These are phyloP conservation scores for Vinca minor DNA, from an alignment of 257 asterid genomes.

Conservation along the genomic window DNA sequence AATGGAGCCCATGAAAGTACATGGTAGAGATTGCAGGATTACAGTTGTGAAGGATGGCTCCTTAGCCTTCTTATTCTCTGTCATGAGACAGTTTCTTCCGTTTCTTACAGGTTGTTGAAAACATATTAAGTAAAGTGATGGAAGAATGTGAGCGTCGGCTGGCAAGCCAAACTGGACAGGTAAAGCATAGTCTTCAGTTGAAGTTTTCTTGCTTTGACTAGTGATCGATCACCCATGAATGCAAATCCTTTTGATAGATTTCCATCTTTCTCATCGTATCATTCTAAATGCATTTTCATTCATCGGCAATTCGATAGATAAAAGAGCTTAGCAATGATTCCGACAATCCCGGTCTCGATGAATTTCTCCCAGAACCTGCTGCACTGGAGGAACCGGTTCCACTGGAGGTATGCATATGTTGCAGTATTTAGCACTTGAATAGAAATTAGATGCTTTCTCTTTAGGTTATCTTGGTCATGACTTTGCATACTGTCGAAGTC, in stretches of 20 bases:
- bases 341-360: conserved; percentile 11
- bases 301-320: conserved; percentile 19
- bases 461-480: neutral
- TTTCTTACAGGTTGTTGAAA: conserved; percentile 63
- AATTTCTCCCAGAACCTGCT: conserved; percentile 7
- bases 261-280: neutral
- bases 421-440: neutral
- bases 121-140: conserved; percentile 58
- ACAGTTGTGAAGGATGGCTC: neutral
- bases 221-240: neutral
- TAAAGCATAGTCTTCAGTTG: conserved; percentile 12
- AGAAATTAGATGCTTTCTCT: neutral
- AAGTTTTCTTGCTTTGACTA: neutral
- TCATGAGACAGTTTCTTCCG: conserved; percentile 14
- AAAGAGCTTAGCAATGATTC: conserved; percentile 21
- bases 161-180: conserved; percentile 46
- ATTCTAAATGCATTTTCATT: neutral
- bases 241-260: neutral
- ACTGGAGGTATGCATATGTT: conserved; percentile 17
- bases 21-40: neutral
- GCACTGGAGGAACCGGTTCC: conserved; percentile 13
- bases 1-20: neutral
- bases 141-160: conserved; percentile 60
- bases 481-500: neutral
- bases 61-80: neutral